Evolutionary conservation across 2,329 filamentous ascomycete genomes (phyloP).

Genomic region (Penicillium aurantiogriseum): DNA sequence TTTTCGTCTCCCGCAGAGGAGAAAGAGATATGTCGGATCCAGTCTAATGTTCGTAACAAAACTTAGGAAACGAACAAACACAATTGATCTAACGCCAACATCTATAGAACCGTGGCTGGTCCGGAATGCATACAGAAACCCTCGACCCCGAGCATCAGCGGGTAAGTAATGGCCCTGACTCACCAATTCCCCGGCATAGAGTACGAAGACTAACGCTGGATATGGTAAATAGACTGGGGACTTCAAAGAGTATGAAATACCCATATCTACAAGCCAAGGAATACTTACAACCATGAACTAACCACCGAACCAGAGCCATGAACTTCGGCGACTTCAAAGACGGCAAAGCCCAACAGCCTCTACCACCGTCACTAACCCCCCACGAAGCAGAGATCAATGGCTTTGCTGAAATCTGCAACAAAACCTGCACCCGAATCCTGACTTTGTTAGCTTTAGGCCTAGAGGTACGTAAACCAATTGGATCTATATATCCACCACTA

Average conservation of each 20-base stretch:
- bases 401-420: conserved; percentile 71
- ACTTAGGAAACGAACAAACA: neutral
- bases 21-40: conserved; percentile 73
- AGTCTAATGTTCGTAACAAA: conserved; percentile 52
- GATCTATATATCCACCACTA: neutral
- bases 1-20: conserved; percentile 69
- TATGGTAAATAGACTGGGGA: conserved; percentile 63
- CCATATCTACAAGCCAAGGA: neutral
- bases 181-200: neutral
- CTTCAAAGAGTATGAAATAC: conserved; percentile 71
- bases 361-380: conserved; percentile 63
- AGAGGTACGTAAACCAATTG: conserved; percentile 46
- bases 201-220: conserved; percentile 14
- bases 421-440: conserved; percentile 70
- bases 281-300: conserved; percentile 1
- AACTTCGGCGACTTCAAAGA: conserved; percentile 79
- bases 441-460: conserved; percentile 76
- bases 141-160: conserved; percentile 80
- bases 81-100: neutral
- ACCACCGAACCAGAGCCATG: conserved; percentile 64
- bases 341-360: conserved; percentile 70
- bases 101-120: conserved; percentile 78
- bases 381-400: conserved; percentile 61
- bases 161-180: conserved; percentile 47
- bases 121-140: conserved; percentile 81